A percentile compares a stretch with the other conserved stretches of the same genome.
Conservation (phyloP, 441 rosid species). For the Monsonia emarginata region DNA sequence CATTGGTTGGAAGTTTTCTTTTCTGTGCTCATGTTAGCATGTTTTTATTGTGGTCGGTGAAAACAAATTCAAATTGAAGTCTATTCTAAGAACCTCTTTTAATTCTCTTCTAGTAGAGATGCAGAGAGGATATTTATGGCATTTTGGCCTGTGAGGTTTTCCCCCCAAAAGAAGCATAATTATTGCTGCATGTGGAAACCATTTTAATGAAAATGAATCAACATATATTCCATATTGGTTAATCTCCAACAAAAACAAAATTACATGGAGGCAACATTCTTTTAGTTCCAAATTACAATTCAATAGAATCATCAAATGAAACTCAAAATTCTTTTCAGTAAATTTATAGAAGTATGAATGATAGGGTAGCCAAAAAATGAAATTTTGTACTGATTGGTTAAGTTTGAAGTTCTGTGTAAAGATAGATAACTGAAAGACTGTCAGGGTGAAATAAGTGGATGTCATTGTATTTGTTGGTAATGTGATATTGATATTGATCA, state of each 20-base stretch:
- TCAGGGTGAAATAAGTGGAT: not conserved
- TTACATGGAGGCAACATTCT: not conserved
- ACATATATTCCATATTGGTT: not conserved
- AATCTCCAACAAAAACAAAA: not conserved
- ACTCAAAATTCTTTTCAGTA: not conserved
- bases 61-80: not conserved
- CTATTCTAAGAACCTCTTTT: conserved; percentile 1
- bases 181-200: not conserved
- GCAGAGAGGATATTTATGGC: not conserved
- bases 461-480: not conserved
- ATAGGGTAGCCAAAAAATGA: not conserved
- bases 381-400: not conserved
- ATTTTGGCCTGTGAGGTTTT: not conserved
- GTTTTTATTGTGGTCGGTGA: not conserved
- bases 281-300: not conserved
- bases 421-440: no score
- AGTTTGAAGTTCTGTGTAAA: no score
- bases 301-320: no score
- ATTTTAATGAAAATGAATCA: not conserved
- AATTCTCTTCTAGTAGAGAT: not conserved
- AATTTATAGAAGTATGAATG: not conserved
- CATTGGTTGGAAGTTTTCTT: not conserved
- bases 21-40: not conserved
- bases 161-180: not conserved
- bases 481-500: not conserved